Conservation (phyloP, 345 rosid species). For the Acer negundo region DNA sequence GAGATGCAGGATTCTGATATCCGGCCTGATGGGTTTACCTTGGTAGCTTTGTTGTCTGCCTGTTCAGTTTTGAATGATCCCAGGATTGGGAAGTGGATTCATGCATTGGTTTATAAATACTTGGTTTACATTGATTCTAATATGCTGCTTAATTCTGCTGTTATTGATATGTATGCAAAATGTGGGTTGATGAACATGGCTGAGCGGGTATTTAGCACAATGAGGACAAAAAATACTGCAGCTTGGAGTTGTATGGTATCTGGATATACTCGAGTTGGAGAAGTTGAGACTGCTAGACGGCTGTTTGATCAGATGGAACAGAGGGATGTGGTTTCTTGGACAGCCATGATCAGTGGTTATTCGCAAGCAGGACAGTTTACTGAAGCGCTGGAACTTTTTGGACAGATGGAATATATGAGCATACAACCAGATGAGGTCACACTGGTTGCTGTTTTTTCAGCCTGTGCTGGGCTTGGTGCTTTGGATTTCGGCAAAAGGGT, state of each 20-base stretch:
- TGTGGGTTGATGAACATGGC: constrained; percentile 41
- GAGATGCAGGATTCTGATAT: constrained; percentile 29
- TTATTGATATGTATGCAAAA: constrained; percentile 40
- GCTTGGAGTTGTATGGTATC: constrained; percentile 50
- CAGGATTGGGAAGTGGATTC: constrained; percentile 36
- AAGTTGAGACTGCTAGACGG: constrained; percentile 39
- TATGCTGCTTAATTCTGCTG: constrained; percentile 29
- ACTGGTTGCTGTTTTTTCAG: constrained; percentile 51
- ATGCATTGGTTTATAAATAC: constrained; percentile 34
- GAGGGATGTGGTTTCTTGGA: constrained; percentile 56
- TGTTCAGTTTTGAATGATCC: constrained; percentile 28
- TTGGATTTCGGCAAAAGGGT: constrained; percentile 46
- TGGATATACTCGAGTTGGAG: constrained; percentile 44
- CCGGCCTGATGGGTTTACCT: constrained; percentile 42
- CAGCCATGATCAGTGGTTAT: constrained; percentile 62
- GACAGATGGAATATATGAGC: constrained; percentile 41
- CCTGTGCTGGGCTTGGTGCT: constrained; percentile 61
- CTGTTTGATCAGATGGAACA: constrained; percentile 50
- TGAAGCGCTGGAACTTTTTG: constrained; percentile 45
- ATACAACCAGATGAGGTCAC: constrained; percentile 56
- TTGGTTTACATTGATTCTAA: constrained; percentile 25
- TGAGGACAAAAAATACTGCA: constrained; percentile 16
- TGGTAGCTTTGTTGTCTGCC: constrained; percentile 40
- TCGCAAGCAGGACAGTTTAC: constrained; percentile 48
- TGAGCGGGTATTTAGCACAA: constrained; percentile 25